These are phyloP conservation scores for Metarhizium brunneum DNA, from an alignment of 2,329 filamentous ascomycete genomes.

Conservation along the genomic window DNA sequence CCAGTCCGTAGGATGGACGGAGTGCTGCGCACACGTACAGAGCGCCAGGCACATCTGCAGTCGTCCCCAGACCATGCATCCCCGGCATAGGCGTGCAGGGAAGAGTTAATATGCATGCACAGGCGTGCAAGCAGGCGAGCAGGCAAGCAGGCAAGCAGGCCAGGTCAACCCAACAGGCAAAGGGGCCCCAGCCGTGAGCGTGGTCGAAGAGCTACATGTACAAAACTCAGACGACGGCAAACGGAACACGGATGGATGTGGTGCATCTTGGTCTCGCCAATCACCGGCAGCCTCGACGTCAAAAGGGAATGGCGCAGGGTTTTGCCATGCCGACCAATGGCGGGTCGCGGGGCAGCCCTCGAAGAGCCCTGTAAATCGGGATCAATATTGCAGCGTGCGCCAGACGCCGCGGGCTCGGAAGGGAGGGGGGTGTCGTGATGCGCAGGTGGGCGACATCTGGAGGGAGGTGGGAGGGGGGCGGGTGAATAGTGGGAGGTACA, in stretches of 20 bases:
- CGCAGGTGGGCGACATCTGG: no score
- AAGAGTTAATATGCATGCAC: no score
- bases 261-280: conserved; percentile 5
- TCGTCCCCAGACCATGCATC: no score
- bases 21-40: no score
- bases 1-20: no score
- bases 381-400: conserved; percentile 17
- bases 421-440: conserved; percentile 3
- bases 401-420: conserved; percentile 7
- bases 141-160: no score
- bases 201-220: neutral
- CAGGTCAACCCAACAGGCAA: no score
- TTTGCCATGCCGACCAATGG: conserved; percentile 10
- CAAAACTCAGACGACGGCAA: neutral
- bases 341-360: conserved; percentile 21
- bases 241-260: neutral
- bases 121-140: no score
- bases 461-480: no score
- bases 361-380: conserved; percentile 19
- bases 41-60: no score
- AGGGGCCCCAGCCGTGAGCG: neutral
- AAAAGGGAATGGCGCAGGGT: conserved; percentile 11
- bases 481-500: no score
- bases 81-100: no score
- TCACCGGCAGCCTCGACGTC: conserved; percentile 3